Evolutionary conservation across 768 basidiomycete genomes (phyloP), one percentile per base, ranked within the genome.

Genomic region (Panus rudis): DNA sequence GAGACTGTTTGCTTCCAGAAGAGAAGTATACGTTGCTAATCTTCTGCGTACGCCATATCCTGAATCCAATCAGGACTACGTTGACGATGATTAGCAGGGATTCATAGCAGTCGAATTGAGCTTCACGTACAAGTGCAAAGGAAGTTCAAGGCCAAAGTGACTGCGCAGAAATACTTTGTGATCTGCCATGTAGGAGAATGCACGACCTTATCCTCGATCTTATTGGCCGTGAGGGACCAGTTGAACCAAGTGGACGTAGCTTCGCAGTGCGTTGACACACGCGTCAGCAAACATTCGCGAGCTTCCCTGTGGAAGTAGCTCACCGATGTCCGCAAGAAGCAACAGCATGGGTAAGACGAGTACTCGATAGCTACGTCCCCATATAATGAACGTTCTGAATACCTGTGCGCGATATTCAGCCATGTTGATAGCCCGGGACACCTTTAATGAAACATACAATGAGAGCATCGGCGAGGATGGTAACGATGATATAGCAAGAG

Each of bases 291-390:
- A n/a, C n/a, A n/a, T n/a, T n/a, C n/a, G n/a, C n/a, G n/a, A n/a
- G n/a, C n/a, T n/a, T n/a, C n/a, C n/a, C n/a, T n/a, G n/a, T n/a
- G n/a, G 33, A 23, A 45, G 7, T 25, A 3, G 52, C 51, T 11
- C 22, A 59, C 59, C 59, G 8, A 60, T 50, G 33, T 60, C 59
- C 16, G 59, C 57, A 10, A 58, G 41, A 31, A 60, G 51, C 11
- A 58, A 40, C n/a, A 59, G 30, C 35, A 52, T 46, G 8, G 59
- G 59, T 12, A 60, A 17, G 7, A 43, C 0, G 6, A 47, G 24
- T 13, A 60, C 41, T 8, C 42, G 8, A 21, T 23, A 35, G 34
- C 28, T 58, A 19, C 51, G 49, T 11, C 51, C 59, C 59, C 59
- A 60, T 13, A 61, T 47, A 37, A 58, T 38, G 33, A 45, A 61